Percentiles rank a stretch among this genome's conserved stretches.
Evolutionary conservation across 257 asterid species (phyloP).

Genomic region (Eustoma russellianum): DNA sequence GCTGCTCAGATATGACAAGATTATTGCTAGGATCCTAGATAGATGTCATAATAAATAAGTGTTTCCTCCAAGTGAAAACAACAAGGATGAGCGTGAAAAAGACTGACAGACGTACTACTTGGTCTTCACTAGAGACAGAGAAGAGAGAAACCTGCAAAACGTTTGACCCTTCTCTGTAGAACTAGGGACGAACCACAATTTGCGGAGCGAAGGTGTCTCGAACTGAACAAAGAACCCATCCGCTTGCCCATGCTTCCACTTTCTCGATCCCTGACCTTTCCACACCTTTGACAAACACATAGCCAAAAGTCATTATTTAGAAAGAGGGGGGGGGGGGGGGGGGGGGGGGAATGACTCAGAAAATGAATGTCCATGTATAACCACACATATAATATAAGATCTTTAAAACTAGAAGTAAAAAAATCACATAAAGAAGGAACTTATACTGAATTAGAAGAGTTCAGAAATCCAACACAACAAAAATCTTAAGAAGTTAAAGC

Average conservation of each 20-base stretch:
- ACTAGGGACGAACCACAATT: constrained; percentile 84
- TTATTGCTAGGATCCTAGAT: not conserved
- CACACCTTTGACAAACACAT: constrained; percentile 56
- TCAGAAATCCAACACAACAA: too few species aligned
- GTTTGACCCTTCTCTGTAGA: constrained; percentile 72
- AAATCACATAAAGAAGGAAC: too few species aligned
- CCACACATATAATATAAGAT: too few species aligned
- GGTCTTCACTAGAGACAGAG: too few species aligned
- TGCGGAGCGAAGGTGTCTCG: constrained; percentile 63
- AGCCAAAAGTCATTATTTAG: not conserved
- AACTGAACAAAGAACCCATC: constrained; percentile 95
- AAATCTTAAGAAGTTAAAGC: too few species aligned
- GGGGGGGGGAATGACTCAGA: too few species aligned
- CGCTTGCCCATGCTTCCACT: constrained; percentile 93
- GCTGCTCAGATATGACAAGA: constrained; percentile 3
- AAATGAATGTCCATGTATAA: too few species aligned
- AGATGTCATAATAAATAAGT: not conserved
- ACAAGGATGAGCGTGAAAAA: too few species aligned
- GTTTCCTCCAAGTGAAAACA: not conserved
- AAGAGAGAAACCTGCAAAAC: constrained; percentile 92
- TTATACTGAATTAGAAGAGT: too few species aligned
- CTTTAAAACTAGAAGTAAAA: too few species aligned
- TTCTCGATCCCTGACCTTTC: constrained; percentile 99
- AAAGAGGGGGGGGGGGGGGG: too few species aligned
- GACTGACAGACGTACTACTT: too few species aligned